phyloP scores from a whole-genome alignment of 768 basidiomycete species.

The Boletus reticuloceps region DNA sequence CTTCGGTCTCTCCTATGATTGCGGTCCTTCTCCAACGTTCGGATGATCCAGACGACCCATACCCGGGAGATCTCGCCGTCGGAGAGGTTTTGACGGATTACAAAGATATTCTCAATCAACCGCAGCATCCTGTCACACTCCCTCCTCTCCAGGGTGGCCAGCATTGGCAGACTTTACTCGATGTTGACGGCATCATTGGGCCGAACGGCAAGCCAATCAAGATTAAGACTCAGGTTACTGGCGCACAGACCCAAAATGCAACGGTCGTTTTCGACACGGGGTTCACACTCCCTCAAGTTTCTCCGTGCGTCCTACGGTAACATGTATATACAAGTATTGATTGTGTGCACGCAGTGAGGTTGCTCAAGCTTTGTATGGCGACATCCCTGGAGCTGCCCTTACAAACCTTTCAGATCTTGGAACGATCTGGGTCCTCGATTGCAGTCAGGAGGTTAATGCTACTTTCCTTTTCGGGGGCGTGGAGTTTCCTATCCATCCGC shows the following conservation, averaged over 20 bases:
- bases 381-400: slow-evolving; percentile 53
- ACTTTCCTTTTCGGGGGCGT: slow-evolving; percentile 62
- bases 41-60: slow-evolving; percentile 48
- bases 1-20: slow-evolving; percentile 56
- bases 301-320: slow-evolving; percentile 35
- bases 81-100: slow-evolving; percentile 55
- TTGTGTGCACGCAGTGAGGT: slow-evolving; percentile 39
- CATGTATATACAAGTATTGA: slow-evolving; percentile 14
- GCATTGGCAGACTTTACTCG: slow-evolving; percentile 66
- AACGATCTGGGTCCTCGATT: slow-evolving; percentile 60
- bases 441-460: slow-evolving; percentile 59
- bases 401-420: slow-evolving; percentile 40
- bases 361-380: slow-evolving; percentile 59
- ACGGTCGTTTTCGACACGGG: slow-evolving; percentile 70
- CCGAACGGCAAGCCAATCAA: slow-evolving; percentile 53
- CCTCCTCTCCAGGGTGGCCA: slow-evolving; percentile 37
- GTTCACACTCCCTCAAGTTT: slow-evolving; percentile 63
- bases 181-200: slow-evolving; percentile 59
- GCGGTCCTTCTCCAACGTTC: slow-evolving; percentile 63
- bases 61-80: slow-evolving; percentile 61
- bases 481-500: slow-evolving; percentile 60
- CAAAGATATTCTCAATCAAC: slow-evolving; percentile 46
- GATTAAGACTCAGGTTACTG: slow-evolving; percentile 44
- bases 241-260: slow-evolving; percentile 43
- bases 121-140: slow-evolving; percentile 47